phyloP scores from a whole-genome alignment of 2,329 filamentous ascomycete genomes.

The Hymenoscyphus fructigenus region DNA sequence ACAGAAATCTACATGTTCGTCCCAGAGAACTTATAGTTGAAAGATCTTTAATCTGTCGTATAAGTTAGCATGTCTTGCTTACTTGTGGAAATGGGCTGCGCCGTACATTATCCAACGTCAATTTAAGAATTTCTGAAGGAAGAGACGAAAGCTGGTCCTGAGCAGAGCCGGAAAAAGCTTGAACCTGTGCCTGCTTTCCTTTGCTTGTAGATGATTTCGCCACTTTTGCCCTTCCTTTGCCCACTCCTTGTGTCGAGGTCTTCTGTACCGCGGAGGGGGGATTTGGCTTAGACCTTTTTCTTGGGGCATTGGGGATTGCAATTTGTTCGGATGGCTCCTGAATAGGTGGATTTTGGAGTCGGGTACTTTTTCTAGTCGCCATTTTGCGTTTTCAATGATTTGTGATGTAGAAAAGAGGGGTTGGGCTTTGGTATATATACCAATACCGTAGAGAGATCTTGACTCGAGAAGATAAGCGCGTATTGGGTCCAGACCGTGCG shows the following conservation, averaged over 20 bases:
- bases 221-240: neutral
- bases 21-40: slow-evolving; percentile 8
- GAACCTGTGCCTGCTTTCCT: neutral
- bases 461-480: neutral
- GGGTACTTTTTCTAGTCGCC: slow-evolving; percentile 9
- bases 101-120: slow-evolving; percentile 12
- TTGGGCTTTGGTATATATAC: neutral
- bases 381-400: neutral
- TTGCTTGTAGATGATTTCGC: neutral
- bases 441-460: neutral
- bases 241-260: neutral
- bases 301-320: neutral
- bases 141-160: slow-evolving; percentile 7
- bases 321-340: neutral
- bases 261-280: neutral
- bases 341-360: slow-evolving; percentile 1
- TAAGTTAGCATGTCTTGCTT: slow-evolving; percentile 1
- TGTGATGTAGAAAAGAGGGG: neutral
- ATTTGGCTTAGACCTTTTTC: neutral
- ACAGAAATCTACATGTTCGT: slow-evolving; percentile 4
- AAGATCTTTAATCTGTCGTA: slow-evolving; percentile 5
- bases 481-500: neutral
- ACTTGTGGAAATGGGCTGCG: neutral
- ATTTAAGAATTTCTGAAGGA: slow-evolving; percentile 9
- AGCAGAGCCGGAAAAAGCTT: neutral